Base-by-base conservation (phyloP, 2,329 filamentous ascomycete genomes). In the Sarocladium brachiariae region DNA sequence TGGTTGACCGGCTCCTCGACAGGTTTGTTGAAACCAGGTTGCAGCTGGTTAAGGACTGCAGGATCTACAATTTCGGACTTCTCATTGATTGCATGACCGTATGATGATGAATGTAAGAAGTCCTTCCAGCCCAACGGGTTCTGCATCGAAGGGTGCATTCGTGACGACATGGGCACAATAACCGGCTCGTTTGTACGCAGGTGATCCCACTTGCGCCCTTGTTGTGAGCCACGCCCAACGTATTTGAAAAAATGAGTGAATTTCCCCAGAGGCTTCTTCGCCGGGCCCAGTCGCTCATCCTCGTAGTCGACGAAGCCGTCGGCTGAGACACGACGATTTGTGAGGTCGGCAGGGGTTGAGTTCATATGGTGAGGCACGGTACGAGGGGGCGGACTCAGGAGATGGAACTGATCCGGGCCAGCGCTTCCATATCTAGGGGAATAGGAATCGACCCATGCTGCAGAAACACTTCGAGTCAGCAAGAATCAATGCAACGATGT, bases 161-260 rank as follows among this genome's bases (percentile, higher is more conserved):
- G 24, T 27, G 46, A 35, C 31, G 46, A 35, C 27, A 25, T 25
- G 21, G 77, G 68, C 45, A 81, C 75, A 55, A 83, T 80, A 55
- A 82, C 77, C 3, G 79, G 78, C 53, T 82, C 78, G 30, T 75
- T 70, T 2, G 76, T 75, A 49, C 79, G 75, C 49, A 82, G 62
- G 58, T 83, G 77, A 57, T 83, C 79, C 78, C 78, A 82, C 65
- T 74, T 74, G 53, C 77, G 71, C 2, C 77, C 77, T 43, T 62
- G 64, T 55, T 58, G 63, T 21, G 67, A 67, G 62, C 73, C 62
- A 63, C 72, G 72, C 39, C 76, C 71, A 19, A 19, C 46, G 56
- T 76, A 61, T 58, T 65, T 67, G 49, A 80, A 69, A 19, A 79
- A 63, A 49, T 70, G 68, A 49, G 74, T 72, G 18, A 80, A 63